phyloP scores from a whole-genome alignment of 2,329 filamentous ascomycete species.

The Pseudocercospora eumusae region DNA sequence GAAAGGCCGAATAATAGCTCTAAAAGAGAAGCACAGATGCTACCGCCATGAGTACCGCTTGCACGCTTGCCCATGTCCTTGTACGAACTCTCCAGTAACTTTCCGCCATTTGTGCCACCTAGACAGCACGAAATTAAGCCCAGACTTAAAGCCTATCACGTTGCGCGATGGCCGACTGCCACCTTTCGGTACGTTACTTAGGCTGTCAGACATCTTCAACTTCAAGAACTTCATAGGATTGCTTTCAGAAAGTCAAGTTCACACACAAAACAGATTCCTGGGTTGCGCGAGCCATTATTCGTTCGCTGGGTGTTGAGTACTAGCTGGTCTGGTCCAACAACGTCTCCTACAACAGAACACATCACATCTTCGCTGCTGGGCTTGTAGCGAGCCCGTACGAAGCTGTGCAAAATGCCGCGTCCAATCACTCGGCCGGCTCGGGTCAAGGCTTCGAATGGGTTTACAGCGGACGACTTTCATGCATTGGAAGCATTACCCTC shows the following conservation, averaged over 20 bases:
- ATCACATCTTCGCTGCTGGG: background rate
- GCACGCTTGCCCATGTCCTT: conserved; percentile 4
- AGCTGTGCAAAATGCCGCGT: conserved; percentile 2
- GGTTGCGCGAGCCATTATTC: background rate
- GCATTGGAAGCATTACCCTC: conserved; percentile 4
- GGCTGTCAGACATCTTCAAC: background rate
- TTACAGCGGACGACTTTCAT: conserved; percentile 5
- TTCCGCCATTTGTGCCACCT: conserved; percentile 2
- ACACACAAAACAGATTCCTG: background rate
- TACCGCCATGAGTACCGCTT: too few species aligned
- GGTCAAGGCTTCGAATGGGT: background rate
- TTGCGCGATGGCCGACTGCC: background rate
- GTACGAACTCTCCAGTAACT: conserved; percentile 4
- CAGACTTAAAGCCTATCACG: background rate
- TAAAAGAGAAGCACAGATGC: conserved; percentile 5
- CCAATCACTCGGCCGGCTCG: conserved; percentile 2
- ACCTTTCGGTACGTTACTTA: conserved; percentile 2
- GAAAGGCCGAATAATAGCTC: conserved; percentile 9
- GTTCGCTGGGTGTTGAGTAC: background rate
- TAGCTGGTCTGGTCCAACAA: conserved; percentile 9
- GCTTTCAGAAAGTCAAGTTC: background rate
- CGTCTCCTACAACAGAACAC: background rate
- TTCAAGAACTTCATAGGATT: conserved; percentile 1
- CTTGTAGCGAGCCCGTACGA: background rate
- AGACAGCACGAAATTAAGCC: background rate